Conservation (phyloP, 192 early-diverging fungal genomes). For the Mortierella hygrophila region DNA sequence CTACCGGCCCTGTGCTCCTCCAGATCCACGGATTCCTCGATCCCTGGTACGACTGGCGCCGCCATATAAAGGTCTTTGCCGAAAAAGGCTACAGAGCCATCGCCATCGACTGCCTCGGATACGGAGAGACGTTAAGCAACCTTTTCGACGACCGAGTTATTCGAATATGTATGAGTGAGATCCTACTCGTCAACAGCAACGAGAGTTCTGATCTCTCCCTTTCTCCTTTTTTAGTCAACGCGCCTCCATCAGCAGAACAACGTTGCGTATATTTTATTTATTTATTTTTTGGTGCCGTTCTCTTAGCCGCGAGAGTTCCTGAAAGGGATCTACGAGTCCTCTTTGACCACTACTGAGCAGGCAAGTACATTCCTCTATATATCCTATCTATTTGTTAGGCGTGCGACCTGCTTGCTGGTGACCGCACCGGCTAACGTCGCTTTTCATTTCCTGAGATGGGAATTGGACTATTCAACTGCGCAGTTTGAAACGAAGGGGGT, state of each 20-base stretch:
- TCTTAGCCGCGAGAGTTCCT: not conserved
- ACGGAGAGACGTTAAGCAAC: conserved; percentile 53
- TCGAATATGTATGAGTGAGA: no score
- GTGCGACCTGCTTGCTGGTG: no score
- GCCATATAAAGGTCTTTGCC: conserved; percentile 60
- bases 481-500: not conserved
- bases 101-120: conserved; percentile 63
- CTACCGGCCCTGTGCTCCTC: conserved; percentile 5
- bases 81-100: conserved; percentile 66
- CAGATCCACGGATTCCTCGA: conserved; percentile 49
- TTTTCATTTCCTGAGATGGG: not conserved
- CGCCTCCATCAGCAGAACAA: not conserved
- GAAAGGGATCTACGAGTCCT: not conserved
- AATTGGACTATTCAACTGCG: not conserved
- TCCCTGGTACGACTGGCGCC: conserved; percentile 53
- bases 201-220: no score
- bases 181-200: not conserved
- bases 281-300: not conserved
- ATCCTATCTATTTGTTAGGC: no score
- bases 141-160: no score
- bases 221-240: no score
- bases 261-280: not conserved
- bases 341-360: not conserved
- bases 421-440: not conserved
- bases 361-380: not conserved